Evolutionary conservation across 352 stramenopile genomes (phyloP).

Genomic region (Globisporangium cederbergense): DNA sequence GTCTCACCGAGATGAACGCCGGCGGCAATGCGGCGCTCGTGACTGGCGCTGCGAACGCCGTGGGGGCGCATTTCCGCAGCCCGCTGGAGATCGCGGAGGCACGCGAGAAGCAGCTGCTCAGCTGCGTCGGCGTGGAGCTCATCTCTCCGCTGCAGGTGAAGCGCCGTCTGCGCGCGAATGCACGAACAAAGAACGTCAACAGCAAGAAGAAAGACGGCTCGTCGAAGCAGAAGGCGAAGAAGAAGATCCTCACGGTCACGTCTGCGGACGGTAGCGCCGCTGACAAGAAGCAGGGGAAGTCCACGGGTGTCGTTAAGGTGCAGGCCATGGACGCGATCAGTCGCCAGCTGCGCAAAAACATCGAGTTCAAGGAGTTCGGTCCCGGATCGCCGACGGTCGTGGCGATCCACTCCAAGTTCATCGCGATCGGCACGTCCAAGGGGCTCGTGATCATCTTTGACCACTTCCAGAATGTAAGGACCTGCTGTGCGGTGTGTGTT

Average conservation of each 20-base stretch:
- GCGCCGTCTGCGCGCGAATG: constrained; percentile 60
- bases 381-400: constrained; percentile 90
- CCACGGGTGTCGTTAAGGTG: constrained; percentile 82
- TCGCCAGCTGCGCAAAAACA: constrained; percentile 88
- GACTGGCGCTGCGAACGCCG: constrained; percentile 18
- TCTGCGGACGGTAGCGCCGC: constrained; percentile 24
- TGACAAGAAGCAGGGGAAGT: constrained; percentile 41
- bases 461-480: constrained; percentile 92
- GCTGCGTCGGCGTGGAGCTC: constrained; percentile 76
- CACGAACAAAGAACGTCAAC: constrained; percentile 51
- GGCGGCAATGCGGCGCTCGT: constrained; percentile 17
- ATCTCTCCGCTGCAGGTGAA: constrained; percentile 84
- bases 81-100: constrained; percentile 78
- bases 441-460: constrained; percentile 95
- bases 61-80: constrained; percentile 39
- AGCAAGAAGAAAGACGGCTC: constrained; percentile 30
- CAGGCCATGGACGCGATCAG: constrained; percentile 90
- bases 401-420: constrained; percentile 96
- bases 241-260: constrained; percentile 31
- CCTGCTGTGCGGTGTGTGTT: neutral
- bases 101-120: constrained; percentile 76
- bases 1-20: constrained; percentile 34
- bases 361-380: constrained; percentile 90
- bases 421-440: constrained; percentile 94
- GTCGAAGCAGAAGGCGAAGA: constrained; percentile 40